phyloP scores from a whole-genome alignment of 1,284 basidiomycete genomes.

The Trichosporon sp. region DNA sequence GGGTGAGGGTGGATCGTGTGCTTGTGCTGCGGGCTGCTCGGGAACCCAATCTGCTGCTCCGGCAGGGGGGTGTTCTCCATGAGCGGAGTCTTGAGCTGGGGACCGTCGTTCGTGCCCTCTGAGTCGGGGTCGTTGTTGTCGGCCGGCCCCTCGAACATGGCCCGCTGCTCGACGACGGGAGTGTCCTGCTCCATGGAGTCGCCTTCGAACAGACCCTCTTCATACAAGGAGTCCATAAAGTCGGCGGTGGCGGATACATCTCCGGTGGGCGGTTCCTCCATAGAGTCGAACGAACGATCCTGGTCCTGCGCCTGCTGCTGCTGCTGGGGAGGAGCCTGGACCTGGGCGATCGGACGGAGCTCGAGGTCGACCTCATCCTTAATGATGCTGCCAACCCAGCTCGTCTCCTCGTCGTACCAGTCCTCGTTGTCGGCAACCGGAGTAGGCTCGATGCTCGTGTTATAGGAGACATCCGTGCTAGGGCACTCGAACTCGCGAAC shows the following conservation, averaged over 20 bases:
- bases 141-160: slow-evolving; percentile 21
- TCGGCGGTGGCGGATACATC: slow-evolving; percentile 46
- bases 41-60: slow-evolving; percentile 12
- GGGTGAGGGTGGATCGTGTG: slow-evolving; percentile 19
- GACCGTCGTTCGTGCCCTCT: not conserved
- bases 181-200: slow-evolving; percentile 34
- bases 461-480: slow-evolving; percentile 54
- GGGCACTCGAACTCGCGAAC: slow-evolving; percentile 78
- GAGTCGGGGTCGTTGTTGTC: not conserved
- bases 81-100: slow-evolving; percentile 36
- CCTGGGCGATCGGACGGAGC: not conserved
- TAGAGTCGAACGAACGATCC: slow-evolving; percentile 11
- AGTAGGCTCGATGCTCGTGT: slow-evolving; percentile 28
- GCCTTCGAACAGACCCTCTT: slow-evolving; percentile 41
- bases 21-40: slow-evolving; percentile 14
- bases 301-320: not conserved
- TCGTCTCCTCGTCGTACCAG: slow-evolving; percentile 28
- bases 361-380: slow-evolving; percentile 22
- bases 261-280: slow-evolving; percentile 4
- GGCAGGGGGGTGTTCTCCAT: slow-evolving; percentile 3
- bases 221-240: slow-evolving; percentile 48
- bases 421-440: slow-evolving; percentile 50
- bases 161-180: slow-evolving; percentile 33
- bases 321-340: not conserved
- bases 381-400: slow-evolving; percentile 8